Evolutionary conservation across 495 filamentous ascomycete species (phyloP).

Genomic region (Penicillium bialowiezense): DNA sequence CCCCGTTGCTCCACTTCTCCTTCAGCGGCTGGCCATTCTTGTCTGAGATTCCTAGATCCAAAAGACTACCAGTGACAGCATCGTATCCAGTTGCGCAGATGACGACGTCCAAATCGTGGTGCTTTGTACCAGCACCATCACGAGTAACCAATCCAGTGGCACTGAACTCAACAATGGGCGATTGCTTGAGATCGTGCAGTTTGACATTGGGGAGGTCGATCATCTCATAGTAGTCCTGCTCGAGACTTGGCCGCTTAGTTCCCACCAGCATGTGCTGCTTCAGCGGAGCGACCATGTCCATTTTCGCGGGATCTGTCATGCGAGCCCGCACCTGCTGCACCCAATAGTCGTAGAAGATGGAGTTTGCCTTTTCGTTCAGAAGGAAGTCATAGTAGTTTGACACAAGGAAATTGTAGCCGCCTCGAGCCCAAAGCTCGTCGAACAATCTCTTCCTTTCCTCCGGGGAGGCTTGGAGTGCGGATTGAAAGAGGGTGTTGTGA

Average conservation of each 20-base stretch:
- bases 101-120: conserved; percentile 25
- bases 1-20: conserved; percentile 48
- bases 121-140: neutral
- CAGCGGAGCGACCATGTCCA: conserved; percentile 50
- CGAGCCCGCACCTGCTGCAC: conserved; percentile 44
- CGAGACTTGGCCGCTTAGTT: conserved; percentile 51
- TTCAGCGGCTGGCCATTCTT: conserved; percentile 34
- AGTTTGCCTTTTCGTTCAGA: conserved; percentile 42
- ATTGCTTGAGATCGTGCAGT: conserved; percentile 32
- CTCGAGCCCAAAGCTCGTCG: conserved; percentile 45
- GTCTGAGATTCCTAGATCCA: conserved; percentile 42
- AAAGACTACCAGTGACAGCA: conserved; percentile 47
- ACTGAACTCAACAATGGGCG: conserved; percentile 45
- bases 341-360: conserved; percentile 55
- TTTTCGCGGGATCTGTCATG: conserved; percentile 43
- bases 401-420: conserved; percentile 49
- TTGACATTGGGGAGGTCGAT: conserved; percentile 42
- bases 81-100: conserved; percentile 53
- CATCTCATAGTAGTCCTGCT: conserved; percentile 42
- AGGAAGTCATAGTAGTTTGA: conserved; percentile 50
- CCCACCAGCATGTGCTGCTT: conserved; percentile 47
- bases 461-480: conserved; percentile 43
- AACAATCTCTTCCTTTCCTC: conserved; percentile 49
- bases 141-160: conserved; percentile 40
- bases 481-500: conserved; percentile 33